Evolutionary conservation across 176 grass and related monocot genomes (phyloP).

Genomic region (Miscanthus lutarioriparius): DNA sequence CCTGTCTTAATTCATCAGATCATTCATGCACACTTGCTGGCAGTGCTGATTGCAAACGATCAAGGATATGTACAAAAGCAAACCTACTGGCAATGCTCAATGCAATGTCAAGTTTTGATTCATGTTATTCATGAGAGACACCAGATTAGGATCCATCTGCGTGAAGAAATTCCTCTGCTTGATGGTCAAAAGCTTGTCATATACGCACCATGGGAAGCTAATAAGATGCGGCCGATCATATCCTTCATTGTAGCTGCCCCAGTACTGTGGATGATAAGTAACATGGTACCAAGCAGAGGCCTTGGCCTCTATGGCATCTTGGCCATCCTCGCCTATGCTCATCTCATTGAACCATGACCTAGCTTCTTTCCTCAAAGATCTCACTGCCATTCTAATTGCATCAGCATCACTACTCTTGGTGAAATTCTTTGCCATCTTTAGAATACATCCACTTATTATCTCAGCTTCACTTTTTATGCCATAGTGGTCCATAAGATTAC

Average conservation of each 20-base stretch:
- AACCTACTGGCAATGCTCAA: conserved; percentile 13
- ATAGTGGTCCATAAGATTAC: conserved; percentile 93
- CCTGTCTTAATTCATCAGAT: background rate
- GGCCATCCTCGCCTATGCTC: conserved; percentile 18
- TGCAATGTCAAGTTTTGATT: conserved; percentile 7
- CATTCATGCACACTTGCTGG: conserved; percentile 29
- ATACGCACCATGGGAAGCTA: conserved; percentile 89
- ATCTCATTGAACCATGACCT: conserved; percentile 75
- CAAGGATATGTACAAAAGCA: conserved; percentile 11
- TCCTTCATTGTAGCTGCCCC: conserved; percentile 58
- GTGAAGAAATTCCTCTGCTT: conserved; percentile 48
- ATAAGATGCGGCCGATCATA: conserved; percentile 67
- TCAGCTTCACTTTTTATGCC: conserved; percentile 90
- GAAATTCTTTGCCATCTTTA: conserved; percentile 88
- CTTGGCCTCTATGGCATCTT: conserved; percentile 59
- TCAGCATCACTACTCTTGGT: conserved; percentile 76
- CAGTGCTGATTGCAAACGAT: conserved; percentile 27
- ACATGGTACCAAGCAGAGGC: conserved; percentile 95
- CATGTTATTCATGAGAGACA: conserved; percentile 35
- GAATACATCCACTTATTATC: conserved; percentile 76
- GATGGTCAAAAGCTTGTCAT: conserved; percentile 63
- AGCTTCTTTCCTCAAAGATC: conserved; percentile 77
- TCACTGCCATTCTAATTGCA: conserved; percentile 65
- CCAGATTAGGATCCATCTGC: conserved; percentile 37
- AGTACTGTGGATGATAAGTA: conserved; percentile 67